Conservation (phyloP, 768 basidiomycete species). For the Zangia roseola region DNA sequence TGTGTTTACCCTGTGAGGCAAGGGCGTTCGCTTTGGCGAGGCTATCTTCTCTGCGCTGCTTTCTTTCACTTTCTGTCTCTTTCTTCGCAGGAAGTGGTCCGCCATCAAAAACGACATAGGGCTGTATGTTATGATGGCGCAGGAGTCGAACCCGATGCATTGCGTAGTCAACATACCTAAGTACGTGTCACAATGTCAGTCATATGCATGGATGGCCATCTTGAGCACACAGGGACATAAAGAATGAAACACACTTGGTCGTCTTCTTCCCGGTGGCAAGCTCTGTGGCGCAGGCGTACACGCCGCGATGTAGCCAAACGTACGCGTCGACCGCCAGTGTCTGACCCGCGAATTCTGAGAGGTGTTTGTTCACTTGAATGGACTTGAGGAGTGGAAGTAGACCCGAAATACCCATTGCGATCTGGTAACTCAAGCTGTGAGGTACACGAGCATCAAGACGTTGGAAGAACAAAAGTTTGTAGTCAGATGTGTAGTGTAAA, state of each 20-base stretch:
- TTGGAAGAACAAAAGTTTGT: conserved; percentile 1
- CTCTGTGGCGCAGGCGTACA: conserved; percentile 88
- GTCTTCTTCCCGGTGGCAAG: conserved; percentile 83
- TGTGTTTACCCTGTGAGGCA: conserved; percentile 71
- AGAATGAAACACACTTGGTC: conserved; percentile 60
- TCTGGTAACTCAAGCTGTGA: not conserved
- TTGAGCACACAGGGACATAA: not conserved
- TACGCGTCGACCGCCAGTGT: conserved; percentile 93
- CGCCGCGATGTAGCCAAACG: conserved; percentile 89
- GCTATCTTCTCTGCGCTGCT: conserved; percentile 72
- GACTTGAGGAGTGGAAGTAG: conserved; percentile 88
- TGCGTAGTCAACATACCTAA: conserved; percentile 92
- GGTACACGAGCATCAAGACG: not conserved
- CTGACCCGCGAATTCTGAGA: conserved; percentile 81
- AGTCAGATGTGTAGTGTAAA: conserved; percentile 17
- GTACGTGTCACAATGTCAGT: conserved; percentile 7
- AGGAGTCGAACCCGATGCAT: conserved; percentile 91
- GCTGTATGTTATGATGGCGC: conserved; percentile 78
- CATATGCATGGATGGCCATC: not conserved
- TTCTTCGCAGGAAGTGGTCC: conserved; percentile 94
- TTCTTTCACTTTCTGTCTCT: conserved; percentile 81
- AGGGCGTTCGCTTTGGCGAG: conserved; percentile 71
- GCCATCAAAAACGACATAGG: conserved; percentile 95
- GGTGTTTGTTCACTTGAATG: conserved; percentile 74
- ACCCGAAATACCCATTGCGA: conserved; percentile 85